These are phyloP conservation scores for Asterionellopsis glacialis DNA, from an alignment of 108 stramenopile species.

Conservation along the genomic window DNA sequence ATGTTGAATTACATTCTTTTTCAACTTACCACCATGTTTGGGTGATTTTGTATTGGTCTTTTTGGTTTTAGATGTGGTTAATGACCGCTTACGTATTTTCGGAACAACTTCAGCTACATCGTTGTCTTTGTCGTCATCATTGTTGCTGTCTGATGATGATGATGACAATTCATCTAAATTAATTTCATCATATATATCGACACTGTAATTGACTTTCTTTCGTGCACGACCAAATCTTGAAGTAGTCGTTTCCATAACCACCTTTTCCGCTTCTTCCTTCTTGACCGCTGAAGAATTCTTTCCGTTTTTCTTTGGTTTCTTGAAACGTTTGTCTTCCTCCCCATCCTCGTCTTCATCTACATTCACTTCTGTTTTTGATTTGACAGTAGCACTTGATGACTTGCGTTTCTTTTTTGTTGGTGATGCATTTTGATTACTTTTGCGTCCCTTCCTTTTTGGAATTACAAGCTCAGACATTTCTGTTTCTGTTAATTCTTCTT, in stretches of 20 bases:
- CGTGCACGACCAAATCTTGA: neutral
- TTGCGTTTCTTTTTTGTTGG: neutral
- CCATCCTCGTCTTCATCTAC: neutral
- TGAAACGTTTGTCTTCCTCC: neutral
- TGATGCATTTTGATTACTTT: neutral
- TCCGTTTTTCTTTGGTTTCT: neutral
- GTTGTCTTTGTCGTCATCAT: constrained; percentile 3
- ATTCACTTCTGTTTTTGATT: neutral
- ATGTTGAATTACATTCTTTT: neutral
- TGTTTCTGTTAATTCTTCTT: neutral
- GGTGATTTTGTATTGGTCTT: neutral
- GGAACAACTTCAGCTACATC: constrained; percentile 1
- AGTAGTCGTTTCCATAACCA: neutral
- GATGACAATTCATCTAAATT: too few species aligned
- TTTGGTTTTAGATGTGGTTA: neutral
- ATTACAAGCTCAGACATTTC: neutral
- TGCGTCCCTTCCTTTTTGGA: neutral
- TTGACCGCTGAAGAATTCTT: neutral
- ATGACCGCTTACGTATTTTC: neutral
- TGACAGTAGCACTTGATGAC: neutral
- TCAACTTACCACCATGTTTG: too few species aligned
- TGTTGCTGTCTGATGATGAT: constrained; percentile 7
- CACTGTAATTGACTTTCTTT: constrained; percentile 7
- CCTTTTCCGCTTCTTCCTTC: neutral
- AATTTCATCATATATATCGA: neutral